Evolutionary conservation across 2,329 filamentous ascomycete species (phyloP).

Genomic region (Xylariaceae sp.): DNA sequence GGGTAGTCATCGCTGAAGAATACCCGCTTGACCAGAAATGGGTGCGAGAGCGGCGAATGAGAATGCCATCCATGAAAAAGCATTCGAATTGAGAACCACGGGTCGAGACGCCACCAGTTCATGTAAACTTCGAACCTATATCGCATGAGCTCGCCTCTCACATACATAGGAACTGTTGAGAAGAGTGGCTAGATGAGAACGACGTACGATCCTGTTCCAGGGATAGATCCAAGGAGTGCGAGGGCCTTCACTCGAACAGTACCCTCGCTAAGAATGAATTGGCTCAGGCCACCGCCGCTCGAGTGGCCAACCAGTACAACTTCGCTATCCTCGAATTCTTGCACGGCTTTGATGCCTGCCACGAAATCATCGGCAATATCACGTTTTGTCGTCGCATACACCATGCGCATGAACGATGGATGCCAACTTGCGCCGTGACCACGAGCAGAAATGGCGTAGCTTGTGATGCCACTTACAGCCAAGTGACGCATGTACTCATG

Average conservation of each 20-base stretch:
- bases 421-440: slow-evolving; percentile 37
- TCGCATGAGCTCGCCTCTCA: not conserved
- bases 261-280: slow-evolving; percentile 42
- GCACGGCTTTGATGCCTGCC: slow-evolving; percentile 38
- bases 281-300: slow-evolving; percentile 41
- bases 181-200: not conserved
- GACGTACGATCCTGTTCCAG: slow-evolving; percentile 44
- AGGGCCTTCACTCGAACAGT: slow-evolving; percentile 40
- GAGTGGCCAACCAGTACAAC: slow-evolving; percentile 47
- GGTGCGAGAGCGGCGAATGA: slow-evolving; percentile 47
- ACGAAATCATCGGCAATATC: slow-evolving; percentile 42
- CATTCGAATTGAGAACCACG: slow-evolving; percentile 43
- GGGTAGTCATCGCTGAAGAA: slow-evolving; percentile 47
- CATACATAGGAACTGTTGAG: not conserved
- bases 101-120: slow-evolving; percentile 44
- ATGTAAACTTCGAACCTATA: slow-evolving; percentile 35
- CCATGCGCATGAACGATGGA: slow-evolving; percentile 43
- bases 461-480: slow-evolving; percentile 39
- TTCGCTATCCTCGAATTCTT: slow-evolving; percentile 30
- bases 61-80: slow-evolving; percentile 45
- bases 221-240: slow-evolving; percentile 43
- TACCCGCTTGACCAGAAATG: slow-evolving; percentile 41
- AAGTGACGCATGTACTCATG: slow-evolving; percentile 46
- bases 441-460: slow-evolving; percentile 49
- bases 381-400: slow-evolving; percentile 40